These are phyloP conservation scores for Leishmania martiniquensis DNA, from an alignment of 208 protist species.

Conservation along the genomic window DNA sequence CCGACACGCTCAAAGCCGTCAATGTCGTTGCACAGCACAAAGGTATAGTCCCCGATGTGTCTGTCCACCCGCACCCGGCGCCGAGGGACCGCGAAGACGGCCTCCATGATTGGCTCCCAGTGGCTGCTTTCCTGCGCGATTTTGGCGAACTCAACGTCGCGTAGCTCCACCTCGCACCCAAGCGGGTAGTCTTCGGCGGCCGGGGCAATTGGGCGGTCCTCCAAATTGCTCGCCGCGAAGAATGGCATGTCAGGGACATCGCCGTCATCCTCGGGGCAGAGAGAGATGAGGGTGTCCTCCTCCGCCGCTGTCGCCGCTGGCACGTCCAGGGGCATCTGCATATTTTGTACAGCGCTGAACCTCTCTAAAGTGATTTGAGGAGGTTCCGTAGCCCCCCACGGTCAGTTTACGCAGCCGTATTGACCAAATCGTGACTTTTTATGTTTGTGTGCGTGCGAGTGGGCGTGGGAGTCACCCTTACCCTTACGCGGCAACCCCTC, in stretches of 20 bases:
- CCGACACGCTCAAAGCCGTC: conserved; percentile 63
- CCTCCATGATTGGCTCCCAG: conserved; percentile 83
- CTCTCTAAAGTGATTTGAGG: background rate
- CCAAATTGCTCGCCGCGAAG: conserved; percentile 72
- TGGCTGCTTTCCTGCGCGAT: conserved; percentile 62
- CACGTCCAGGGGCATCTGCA: conserved; percentile 24
- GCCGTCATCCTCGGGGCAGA: conserved; percentile 39
- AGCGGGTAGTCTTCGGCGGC: conserved; percentile 81
- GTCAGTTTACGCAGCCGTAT: background rate
- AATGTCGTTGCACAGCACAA: conserved; percentile 69
- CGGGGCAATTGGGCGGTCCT: conserved; percentile 73
- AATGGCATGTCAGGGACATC: conserved; percentile 66
- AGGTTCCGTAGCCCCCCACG: background rate
- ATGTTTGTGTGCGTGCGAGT: background rate
- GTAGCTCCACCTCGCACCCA: conserved; percentile 83
- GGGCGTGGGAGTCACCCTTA: background rate
- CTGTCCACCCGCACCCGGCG: conserved; percentile 70
- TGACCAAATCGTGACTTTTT: background rate
- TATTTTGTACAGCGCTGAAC: background rate
- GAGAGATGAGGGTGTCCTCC: conserved; percentile 32
- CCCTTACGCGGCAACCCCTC: background rate
- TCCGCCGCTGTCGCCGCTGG: conserved; percentile 8
- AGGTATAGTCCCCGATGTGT: conserved; percentile 85
- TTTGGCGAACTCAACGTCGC: conserved; percentile 69
- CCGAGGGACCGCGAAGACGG: conserved; percentile 60